Evolutionary conservation across 2,329 filamentous ascomycete genomes (phyloP).

Genomic region (Cercospora sp.): DNA sequence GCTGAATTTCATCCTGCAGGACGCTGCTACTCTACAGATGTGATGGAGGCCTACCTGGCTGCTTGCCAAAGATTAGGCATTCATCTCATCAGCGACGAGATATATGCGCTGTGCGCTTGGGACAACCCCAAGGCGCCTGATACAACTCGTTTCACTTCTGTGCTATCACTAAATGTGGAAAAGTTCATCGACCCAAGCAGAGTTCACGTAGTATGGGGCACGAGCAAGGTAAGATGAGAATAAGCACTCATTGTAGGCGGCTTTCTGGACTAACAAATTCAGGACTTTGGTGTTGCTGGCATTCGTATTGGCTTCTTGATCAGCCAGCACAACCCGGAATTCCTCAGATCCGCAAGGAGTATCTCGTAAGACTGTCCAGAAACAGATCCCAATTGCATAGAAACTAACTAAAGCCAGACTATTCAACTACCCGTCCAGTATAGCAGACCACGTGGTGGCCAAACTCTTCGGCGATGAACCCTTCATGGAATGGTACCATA

Average conservation of each 20-base stretch:
- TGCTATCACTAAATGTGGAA: neutral
- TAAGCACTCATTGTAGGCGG: too few relatives aligned
- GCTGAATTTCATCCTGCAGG: too few relatives aligned
- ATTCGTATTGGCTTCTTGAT: neutral
- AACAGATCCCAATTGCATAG: too few relatives aligned
- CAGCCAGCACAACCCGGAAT: neutral
- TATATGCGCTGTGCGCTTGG: neutral
- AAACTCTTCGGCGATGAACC: neutral
- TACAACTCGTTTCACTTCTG: too few relatives aligned
- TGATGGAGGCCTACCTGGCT: neutral
- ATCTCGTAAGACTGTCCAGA: neutral
- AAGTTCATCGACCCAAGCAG: neutral
- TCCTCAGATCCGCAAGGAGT: neutral
- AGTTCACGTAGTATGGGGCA: neutral
- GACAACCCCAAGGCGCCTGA: neutral
- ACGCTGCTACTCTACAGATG: neutral
- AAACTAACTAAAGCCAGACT: neutral
- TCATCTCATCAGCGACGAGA: neutral
- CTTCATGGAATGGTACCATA: neutral
- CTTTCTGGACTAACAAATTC: neutral
- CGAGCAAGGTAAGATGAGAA: neutral
- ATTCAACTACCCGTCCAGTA: neutral
- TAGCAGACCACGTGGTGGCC: neutral
- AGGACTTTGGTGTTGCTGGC: neutral
- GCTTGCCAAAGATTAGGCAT: neutral